Evolutionary conservation across 306 rosid species (phyloP).

Genomic region (Cucumis hystrix): DNA sequence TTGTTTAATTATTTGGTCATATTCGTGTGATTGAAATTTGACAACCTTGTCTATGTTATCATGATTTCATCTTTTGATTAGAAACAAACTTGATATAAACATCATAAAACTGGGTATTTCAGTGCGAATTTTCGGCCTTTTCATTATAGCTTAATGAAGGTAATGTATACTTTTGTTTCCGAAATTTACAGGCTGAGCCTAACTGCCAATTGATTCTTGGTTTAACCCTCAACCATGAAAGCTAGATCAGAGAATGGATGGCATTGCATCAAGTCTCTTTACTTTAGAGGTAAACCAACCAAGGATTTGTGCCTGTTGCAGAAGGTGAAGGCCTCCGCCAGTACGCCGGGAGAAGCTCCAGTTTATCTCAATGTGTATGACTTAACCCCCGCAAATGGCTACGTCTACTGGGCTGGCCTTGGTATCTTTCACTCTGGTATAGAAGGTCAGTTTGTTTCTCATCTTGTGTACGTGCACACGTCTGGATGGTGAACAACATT

Average conservation of each 20-base stretch:
- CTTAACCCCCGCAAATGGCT: conserved; percentile 9
- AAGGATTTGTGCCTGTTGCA: background rate
- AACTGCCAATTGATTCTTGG: background rate
- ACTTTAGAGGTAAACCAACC: conserved; percentile 5
- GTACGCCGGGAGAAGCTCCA: background rate
- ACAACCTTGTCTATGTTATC: background rate
- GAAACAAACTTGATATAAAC: background rate
- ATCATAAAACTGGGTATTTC: background rate
- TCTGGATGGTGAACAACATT: background rate
- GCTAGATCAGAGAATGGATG: conserved; percentile 3
- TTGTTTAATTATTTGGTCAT: background rate
- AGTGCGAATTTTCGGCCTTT: background rate
- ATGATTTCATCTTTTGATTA: background rate
- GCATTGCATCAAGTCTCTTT: conserved; percentile 1
- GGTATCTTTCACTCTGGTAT: conserved; percentile 11
- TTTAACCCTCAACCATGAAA: conserved; percentile 4
- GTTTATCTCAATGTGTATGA: conserved; percentile 11
- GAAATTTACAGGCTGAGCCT: background rate
- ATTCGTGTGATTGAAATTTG: background rate
- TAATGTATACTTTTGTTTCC: background rate
- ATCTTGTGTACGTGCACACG: background rate
- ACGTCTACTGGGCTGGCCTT: conserved; percentile 8
- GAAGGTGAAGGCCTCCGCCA: background rate
- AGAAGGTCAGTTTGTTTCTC: background rate
- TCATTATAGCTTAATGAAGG: background rate